Evolutionary conservation across 2,329 filamentous ascomycete genomes (phyloP).

Genomic region (Cladobotryum mycophilum): DNA sequence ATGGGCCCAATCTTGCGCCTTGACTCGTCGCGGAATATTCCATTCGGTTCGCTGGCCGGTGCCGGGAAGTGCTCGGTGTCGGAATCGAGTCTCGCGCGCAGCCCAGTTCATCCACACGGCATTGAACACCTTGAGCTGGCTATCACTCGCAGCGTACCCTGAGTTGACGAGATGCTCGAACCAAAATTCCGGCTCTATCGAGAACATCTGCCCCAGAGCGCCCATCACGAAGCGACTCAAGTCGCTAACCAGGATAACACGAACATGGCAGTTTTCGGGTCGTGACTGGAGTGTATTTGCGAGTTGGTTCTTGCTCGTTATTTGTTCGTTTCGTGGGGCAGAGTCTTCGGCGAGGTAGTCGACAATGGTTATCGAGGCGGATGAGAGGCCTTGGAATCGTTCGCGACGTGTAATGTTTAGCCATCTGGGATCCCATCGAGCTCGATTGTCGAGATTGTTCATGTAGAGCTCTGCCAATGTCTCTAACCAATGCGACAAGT

Average conservation of each 20-base stretch:
- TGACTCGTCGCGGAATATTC: no score
- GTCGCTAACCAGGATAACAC: slow-evolving; percentile 22
- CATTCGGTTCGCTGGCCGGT: no score
- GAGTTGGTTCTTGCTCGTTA: slow-evolving; percentile 13
- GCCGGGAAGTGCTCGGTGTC: no score
- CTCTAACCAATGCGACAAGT: slow-evolving; percentile 24
- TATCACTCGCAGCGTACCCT: no score
- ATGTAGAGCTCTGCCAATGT: slow-evolving; percentile 24
- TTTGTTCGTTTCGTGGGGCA: slow-evolving; percentile 7
- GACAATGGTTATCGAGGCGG: slow-evolving; percentile 15
- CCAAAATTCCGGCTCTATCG: slow-evolving; percentile 15
- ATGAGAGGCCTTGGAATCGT: slow-evolving; percentile 6
- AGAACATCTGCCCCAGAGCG: slow-evolving; percentile 20
- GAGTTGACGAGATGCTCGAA: no score
- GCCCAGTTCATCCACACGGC: no score
- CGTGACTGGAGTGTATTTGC: slow-evolving; percentile 4
- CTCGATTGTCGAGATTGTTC: slow-evolving; percentile 23
- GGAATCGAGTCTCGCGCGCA: no score
- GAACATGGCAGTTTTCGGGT: slow-evolving; percentile 12
- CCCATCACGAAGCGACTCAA: slow-evolving; percentile 27
- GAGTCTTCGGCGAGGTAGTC: slow-evolving; percentile 14
- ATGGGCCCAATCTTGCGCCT: no score
- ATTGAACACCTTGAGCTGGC: no score
- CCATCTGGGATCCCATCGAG: slow-evolving; percentile 16
- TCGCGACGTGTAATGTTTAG: no score